Evolutionary conservation across 1,139 yeast species (phyloP), one percentile per base, ranked within the genome.

Genomic region (Magnusiomyces sp.): DNA sequence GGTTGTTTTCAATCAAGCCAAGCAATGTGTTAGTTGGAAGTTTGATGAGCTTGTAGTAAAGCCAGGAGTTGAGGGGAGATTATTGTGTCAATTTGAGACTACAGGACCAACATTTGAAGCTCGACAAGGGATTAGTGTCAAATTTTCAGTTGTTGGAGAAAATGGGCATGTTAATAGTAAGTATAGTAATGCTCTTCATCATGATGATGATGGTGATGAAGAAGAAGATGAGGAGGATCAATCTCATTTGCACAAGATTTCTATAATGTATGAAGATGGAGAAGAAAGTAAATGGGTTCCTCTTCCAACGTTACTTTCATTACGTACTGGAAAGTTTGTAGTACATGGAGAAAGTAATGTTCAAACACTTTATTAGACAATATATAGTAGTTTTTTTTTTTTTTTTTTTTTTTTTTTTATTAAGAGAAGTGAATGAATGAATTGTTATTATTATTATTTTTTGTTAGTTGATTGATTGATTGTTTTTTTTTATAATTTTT

Each of bases 21-120:
- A 80, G 62, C 84, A 80, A 59, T 79, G 96, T 66, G 82, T 90
- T 51, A 83, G 92, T 0, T 89, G 97, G 96, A 77, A 85, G 62
- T 80, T 77, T 61, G 47, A 51, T 20, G 62, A 61, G 49, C 90
- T 85, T 4, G 69, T 69, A 10, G 75, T 85, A 43, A 79, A 77
- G 42, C 75, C 80, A 48, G 95, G 95, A 36, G 79, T 81, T 42
- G 84, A 81, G 60, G 71, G 82, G 47, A 60, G 62, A 36, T 58
- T 70, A 43, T 59, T 70, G 47, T 69, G 71, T 52, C 66, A 71
- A 50, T 68, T 70, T 55, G 57, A 62, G 45, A 68, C 71, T 1
- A 64, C 61, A 3, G 65, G 67, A 2, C 59, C 58, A 10, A 66
- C 65, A 16, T 50, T 49, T 17, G 70, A 66, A 48, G 60, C 62